Conservation (phyloP, 768 basidiomycete genomes). For the Xerocomellus chrysenteron region DNA sequence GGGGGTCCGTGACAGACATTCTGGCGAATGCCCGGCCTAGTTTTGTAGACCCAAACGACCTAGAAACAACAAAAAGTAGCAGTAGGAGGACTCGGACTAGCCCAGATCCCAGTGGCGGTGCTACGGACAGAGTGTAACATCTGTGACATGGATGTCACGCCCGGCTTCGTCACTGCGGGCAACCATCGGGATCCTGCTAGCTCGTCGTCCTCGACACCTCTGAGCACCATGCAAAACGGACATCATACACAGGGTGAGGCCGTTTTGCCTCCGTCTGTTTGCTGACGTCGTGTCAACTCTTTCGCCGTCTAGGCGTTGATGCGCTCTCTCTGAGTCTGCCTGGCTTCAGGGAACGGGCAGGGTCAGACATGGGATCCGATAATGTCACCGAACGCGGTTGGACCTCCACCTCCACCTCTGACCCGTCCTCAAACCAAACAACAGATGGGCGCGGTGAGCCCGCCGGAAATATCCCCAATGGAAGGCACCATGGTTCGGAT, state of each 20-base stretch:
- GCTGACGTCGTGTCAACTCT: conserved; percentile 1
- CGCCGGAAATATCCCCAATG: conserved; percentile 34
- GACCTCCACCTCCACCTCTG: conserved; percentile 48
- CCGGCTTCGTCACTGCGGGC: conserved; percentile 2
- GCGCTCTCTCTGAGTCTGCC: conserved; percentile 2
- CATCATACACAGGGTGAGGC: conserved; percentile 23
- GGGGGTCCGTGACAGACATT: conserved; percentile 42
- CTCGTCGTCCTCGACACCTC: conserved; percentile 1
- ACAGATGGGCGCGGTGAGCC: conserved; percentile 29
- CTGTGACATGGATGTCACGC: conserved; percentile 13
- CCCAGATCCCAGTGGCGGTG: conserved; percentile 16
- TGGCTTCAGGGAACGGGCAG: conserved; percentile 15
- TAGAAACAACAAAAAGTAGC: not conserved
- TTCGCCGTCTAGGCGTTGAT: conserved; percentile 18
- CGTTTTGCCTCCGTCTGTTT: not conserved
- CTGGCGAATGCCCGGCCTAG: conserved; percentile 4
- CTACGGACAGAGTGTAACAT: not conserved
- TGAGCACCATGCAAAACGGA: conserved; percentile 31
- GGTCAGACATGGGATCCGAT: conserved; percentile 45
- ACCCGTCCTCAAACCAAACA: conserved; percentile 44
- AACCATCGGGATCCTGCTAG: conserved; percentile 3
- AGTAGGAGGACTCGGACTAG: no score
- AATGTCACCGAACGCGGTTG: conserved; percentile 55
- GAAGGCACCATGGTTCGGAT: conserved; percentile 42
- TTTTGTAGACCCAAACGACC: not conserved